Base-by-base conservation (phyloP, 169 alveolate genomes). In the Fabrea salina region DNA sequence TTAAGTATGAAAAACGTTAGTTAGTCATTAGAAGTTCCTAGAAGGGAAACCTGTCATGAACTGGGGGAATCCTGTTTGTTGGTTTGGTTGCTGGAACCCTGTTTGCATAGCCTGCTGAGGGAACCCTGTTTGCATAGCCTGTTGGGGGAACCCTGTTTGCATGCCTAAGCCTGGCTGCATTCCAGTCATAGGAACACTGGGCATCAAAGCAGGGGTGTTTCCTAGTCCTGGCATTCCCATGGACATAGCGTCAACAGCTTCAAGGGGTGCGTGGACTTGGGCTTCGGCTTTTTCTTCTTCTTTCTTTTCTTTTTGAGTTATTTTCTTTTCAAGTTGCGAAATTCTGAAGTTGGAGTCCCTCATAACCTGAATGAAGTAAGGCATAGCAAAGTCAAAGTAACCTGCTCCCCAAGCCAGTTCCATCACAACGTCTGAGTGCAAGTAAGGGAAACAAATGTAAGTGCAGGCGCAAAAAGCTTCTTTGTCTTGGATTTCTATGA, bases 341-440 rank as follows among this genome's bases (percentile, higher is more conserved):
- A 92, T 84, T 70, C 95, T 90, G 49, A 82, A 57, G 43, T 94
- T 82, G 43, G 89, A 81, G 59, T 91, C 96, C 32, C 96, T 83
- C 72, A 93, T 80, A 51, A 77, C 67, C 83, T 86, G 84, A 49
- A 97, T 97, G 91, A 97, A 95, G 91, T 92, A 98, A 7, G 99
- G 99, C 99, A 97, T 96, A 39, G 96, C 93, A 82, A 94, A 95
- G 84, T 98, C 99, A 78, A 93, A 89, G 76, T 96, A 94, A 40
- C 97, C 97, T 87, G 96, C 93, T 78, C 98, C 89, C 99, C 99
- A 99, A 4, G 99, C 99, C 66, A 96, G 88, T 94, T 99, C 99
- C 93, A 98, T 89, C 11, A 98, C 98, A 30, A 96, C 96, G 79
- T 98, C 99, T 8, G 99, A 99, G 83, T 96, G 97, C 43, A 99